Conservation (phyloP, 2,329 filamentous ascomycete species). For the Trematosphaeria pertusa region DNA sequence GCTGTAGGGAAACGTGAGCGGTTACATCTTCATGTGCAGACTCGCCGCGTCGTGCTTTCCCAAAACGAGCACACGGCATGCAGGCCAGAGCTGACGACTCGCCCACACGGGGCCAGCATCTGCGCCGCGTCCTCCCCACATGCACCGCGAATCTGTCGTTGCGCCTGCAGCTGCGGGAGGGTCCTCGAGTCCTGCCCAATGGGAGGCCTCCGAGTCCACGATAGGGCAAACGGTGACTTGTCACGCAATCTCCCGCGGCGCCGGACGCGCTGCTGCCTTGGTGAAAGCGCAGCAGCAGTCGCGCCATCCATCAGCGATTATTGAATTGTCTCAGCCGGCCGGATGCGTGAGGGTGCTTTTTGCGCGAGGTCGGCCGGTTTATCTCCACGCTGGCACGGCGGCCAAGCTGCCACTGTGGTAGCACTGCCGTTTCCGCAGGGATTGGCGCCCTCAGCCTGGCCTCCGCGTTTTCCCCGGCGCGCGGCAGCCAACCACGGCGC, state of each 20-base stretch:
- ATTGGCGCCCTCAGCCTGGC: slow-evolving; percentile 8
- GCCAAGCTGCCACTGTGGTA: too few relatives aligned
- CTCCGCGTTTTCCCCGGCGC: slow-evolving; percentile 20
- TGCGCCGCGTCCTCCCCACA: too few relatives aligned
- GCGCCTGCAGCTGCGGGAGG: slow-evolving; percentile 8
- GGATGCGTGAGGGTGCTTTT: too few relatives aligned
- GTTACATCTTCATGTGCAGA: too few relatives aligned
- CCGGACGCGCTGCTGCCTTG: slow-evolving; percentile 11
- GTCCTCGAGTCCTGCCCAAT: slow-evolving; percentile 4
- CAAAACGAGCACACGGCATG: too few relatives aligned
- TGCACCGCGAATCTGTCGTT: neutral
- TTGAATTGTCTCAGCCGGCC: too few relatives aligned
- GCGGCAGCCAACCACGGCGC: slow-evolving; percentile 22
- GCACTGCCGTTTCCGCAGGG: slow-evolving; percentile 15
- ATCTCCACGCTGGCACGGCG: too few relatives aligned
- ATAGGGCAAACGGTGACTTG: slow-evolving; percentile 1
- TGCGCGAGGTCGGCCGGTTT: too few relatives aligned
- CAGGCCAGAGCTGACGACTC: too few relatives aligned
- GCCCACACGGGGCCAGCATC: too few relatives aligned
- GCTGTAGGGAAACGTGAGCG: too few relatives aligned
- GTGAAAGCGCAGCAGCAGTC: neutral
- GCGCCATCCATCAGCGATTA: neutral
- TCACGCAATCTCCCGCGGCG: slow-evolving; percentile 1
- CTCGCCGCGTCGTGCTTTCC: too few relatives aligned
- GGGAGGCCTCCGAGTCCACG: neutral